These are phyloP conservation scores for Ajuga chamaepitys DNA, from an alignment of 257 asterid genomes.

Conservation along the genomic window DNA sequence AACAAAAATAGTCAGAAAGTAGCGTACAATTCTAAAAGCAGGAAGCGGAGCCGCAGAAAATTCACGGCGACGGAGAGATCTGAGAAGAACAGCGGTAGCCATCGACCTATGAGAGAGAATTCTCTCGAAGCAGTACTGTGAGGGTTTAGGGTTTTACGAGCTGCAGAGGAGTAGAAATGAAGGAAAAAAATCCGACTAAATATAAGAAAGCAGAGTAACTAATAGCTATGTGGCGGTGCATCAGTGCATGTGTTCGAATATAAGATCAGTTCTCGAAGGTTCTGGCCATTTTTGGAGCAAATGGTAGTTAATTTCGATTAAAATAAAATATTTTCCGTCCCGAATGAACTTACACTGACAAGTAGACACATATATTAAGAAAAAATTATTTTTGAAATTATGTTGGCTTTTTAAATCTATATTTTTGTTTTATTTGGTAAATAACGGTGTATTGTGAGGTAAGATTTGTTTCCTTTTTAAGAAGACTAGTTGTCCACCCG, in stretches of 20 bases:
- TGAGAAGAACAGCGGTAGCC: constrained; percentile 49
- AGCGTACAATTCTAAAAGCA: constrained; percentile 34
- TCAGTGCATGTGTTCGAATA: not conserved
- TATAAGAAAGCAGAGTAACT: not conserved
- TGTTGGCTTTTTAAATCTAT: no score
- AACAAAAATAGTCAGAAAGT: not conserved
- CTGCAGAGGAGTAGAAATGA: no score
- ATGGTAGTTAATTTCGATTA: not conserved
- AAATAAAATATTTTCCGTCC: no score
- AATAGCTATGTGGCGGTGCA: not conserved
- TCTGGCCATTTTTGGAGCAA: not conserved
- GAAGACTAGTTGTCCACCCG: no score
- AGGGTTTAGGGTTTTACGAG: constrained; percentile 44
- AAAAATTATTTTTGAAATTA: no score
- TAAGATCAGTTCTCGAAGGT: not conserved
- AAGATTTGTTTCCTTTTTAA: no score
- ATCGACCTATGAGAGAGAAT: constrained; percentile 20
- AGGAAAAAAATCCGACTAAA: no score
- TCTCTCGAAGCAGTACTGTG: not conserved
- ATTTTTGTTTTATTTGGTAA: no score
- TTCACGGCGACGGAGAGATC: constrained; percentile 67
- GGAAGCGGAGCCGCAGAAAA: constrained; percentile 35
- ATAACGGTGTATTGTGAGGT: no score
- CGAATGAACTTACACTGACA: no score
- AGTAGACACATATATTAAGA: no score